Conservation (phyloP, 164 flowering plant species). For the Annona cherimola region DNA sequence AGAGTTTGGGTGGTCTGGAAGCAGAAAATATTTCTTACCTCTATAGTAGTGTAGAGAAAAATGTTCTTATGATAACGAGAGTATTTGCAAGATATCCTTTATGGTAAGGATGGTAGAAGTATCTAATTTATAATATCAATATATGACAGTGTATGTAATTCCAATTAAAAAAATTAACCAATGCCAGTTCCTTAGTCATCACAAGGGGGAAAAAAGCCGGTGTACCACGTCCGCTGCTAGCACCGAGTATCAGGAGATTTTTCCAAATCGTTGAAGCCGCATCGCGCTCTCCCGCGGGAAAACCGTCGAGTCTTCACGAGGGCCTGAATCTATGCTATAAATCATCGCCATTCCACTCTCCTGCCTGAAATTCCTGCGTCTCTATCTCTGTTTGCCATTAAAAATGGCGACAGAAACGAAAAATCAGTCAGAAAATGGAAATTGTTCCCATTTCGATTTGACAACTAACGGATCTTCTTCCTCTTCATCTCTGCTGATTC, state of each 20-base stretch:
- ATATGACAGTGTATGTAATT: too few species aligned
- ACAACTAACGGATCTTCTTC: background rate
- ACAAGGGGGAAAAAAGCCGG: too few species aligned
- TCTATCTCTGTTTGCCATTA: background rate
- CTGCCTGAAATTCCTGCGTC: background rate
- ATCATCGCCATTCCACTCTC: background rate
- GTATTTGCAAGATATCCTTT: too few species aligned
- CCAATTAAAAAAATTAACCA: too few species aligned
- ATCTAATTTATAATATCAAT: too few species aligned
- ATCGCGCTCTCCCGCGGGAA: background rate
- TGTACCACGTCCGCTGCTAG: too few species aligned
- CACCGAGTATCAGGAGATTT: background rate
- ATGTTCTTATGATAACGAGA: too few species aligned
- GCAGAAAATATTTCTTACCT: too few species aligned
- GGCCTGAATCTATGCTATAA: background rate
- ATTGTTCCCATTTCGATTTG: background rate
- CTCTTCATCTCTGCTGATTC: slow-evolving; percentile 45
- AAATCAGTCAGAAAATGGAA: slow-evolving; percentile 10
- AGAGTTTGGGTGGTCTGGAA: too few species aligned
- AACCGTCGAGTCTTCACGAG: background rate
- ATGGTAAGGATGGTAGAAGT: too few species aligned
- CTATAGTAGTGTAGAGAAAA: too few species aligned
- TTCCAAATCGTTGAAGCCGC: background rate
- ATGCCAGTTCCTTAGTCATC: too few species aligned
- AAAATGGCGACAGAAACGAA: background rate